These are phyloP conservation scores for Lecanicillium sp. DNA, from an alignment of 2,329 filamentous ascomycete genomes.

Conservation along the genomic window DNA sequence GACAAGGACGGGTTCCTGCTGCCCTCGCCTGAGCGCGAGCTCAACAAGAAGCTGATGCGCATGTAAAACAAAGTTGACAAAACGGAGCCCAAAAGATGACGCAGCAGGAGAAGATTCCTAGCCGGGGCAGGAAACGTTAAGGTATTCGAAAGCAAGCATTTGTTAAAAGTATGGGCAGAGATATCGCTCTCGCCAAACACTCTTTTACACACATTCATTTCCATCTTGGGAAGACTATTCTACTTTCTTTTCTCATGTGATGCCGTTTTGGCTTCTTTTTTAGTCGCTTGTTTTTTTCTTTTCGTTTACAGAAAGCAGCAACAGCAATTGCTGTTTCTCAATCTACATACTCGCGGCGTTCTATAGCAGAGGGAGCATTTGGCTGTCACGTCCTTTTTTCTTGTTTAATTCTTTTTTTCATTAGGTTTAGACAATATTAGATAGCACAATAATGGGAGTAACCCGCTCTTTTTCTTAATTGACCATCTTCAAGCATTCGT, in stretches of 20 bases:
- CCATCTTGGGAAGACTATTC: too few species aligned
- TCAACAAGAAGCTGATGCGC: constrained; percentile 21
- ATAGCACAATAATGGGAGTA: background rate
- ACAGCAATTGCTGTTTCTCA: background rate
- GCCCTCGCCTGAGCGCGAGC: constrained; percentile 33
- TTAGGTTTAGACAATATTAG: background rate
- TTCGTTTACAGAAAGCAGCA: background rate
- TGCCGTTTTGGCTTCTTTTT: too few species aligned
- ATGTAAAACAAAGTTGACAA: too few species aligned
- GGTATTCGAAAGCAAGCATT: background rate
- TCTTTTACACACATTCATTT: too few species aligned
- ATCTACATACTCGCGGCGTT: background rate
- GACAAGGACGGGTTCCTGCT: constrained; percentile 41
- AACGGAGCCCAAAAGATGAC: too few species aligned
- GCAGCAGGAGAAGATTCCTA: too few species aligned
- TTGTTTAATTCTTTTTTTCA: too few species aligned
- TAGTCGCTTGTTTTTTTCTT: too few species aligned
- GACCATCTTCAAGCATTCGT: background rate
- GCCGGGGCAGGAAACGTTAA: too few species aligned
- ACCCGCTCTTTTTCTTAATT: too few species aligned
- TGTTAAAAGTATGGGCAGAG: background rate
- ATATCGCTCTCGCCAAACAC: too few species aligned
- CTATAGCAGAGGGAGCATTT: background rate
- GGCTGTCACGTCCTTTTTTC: background rate
- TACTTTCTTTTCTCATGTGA: background rate